A percentile compares a stretch with the other conserved stretches of the same genome.
Evolutionary conservation across 306 rosid species (phyloP).

Genomic region (Astragalus glycyphyllos): DNA sequence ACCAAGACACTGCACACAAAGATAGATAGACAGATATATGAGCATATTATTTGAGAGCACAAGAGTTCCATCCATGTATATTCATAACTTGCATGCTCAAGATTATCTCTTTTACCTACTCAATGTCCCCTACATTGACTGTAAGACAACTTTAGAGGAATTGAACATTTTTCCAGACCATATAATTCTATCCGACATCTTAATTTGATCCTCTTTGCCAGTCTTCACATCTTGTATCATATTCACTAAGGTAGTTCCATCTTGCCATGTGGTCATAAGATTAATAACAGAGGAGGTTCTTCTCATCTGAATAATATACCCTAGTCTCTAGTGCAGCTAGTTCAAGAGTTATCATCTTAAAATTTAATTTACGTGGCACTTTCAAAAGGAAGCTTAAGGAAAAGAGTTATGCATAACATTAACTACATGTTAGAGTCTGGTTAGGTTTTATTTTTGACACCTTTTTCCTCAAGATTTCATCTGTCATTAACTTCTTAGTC

Average conservation of each 20-base stretch:
- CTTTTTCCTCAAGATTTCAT: constrained; percentile 3
- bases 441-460: constrained; percentile 12
- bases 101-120: background rate
- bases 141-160: constrained; percentile 20
- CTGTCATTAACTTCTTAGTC: constrained; percentile 16
- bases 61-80: background rate
- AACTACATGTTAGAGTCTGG: constrained; percentile 15
- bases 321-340: constrained; percentile 1
- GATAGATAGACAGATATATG: background rate
- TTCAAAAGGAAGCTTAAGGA: background rate
- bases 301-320: constrained; percentile 10
- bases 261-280: background rate
- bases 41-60: background rate
- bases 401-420: background rate
- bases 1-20: background rate
- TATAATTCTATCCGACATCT: background rate
- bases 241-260: constrained; percentile 5
- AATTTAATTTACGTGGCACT: constrained; percentile 10
- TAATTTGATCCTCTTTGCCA: background rate
- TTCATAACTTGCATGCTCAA: background rate
- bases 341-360: background rate
- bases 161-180: constrained; percentile 1
- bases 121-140: constrained; percentile 3
- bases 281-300: background rate
- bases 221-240: background rate